phyloP scores from a whole-genome alignment of 108 stramenopile species.

The Cyclotella atomus region DNA sequence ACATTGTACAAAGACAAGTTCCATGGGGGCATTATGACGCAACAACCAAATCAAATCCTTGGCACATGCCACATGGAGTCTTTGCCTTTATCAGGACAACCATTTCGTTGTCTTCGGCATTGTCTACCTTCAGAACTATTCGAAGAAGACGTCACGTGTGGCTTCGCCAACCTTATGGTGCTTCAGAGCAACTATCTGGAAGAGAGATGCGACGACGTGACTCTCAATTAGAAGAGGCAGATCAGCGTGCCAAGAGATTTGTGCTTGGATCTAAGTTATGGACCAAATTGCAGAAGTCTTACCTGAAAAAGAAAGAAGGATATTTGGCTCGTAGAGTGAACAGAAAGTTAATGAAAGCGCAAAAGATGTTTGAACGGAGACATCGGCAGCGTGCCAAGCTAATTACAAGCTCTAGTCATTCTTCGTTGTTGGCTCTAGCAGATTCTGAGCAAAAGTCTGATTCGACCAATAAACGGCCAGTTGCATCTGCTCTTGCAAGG shows the following conservation, averaged over 20 bases:
- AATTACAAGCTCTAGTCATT: constrained; percentile 36
- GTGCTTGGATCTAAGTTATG: constrained; percentile 50
- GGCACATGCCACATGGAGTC: constrained; percentile 45
- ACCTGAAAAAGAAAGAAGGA: constrained; percentile 32
- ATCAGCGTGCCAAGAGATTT: constrained; percentile 52
- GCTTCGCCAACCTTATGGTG: constrained; percentile 64
- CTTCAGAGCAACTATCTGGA: constrained; percentile 37
- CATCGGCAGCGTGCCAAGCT: constrained; percentile 33
- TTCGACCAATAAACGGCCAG: constrained; percentile 10
- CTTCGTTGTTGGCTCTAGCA: constrained; percentile 28
- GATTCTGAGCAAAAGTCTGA: constrained; percentile 11
- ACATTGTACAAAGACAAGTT: constrained; percentile 44
- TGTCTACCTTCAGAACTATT: constrained; percentile 73
- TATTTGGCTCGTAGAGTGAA: constrained; percentile 42
- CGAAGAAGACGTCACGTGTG: constrained; percentile 73
- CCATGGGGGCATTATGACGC: constrained; percentile 30
- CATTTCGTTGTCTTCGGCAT: constrained; percentile 35
- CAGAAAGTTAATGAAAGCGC: constrained; percentile 51
- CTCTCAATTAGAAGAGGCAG: constrained; percentile 51
- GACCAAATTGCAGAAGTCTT: constrained; percentile 36
- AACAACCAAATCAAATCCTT: constrained; percentile 22
- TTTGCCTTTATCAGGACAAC: constrained; percentile 40
- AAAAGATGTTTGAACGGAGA: constrained; percentile 62
- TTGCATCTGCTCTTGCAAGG: constrained; percentile 36
- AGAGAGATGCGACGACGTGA: constrained; percentile 44